These are phyloP conservation scores for Stentor coeruleus DNA, from an alignment of 73 alveolate species.

Conservation along the genomic window DNA sequence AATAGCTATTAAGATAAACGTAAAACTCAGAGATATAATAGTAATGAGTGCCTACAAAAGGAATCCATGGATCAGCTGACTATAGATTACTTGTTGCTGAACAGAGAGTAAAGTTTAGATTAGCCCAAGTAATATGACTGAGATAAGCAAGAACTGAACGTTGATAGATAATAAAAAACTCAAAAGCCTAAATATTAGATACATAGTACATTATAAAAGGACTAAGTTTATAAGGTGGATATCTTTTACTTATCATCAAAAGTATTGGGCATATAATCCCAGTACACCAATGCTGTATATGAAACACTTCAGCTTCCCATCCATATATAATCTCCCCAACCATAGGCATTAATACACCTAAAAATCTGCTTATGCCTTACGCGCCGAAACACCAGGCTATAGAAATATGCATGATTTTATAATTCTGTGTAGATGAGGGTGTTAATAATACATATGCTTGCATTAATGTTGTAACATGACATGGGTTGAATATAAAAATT, in stretches of 20 bases:
- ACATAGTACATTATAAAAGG: neutral
- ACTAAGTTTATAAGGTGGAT: no score
- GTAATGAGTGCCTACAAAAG: neutral
- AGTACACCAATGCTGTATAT: neutral
- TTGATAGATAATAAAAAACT: no score
- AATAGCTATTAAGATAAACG: constrained; percentile 31
- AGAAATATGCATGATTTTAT: no score
- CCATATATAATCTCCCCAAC: neutral
- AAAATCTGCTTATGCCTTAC: neutral
- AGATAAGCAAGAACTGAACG: neutral
- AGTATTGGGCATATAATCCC: neutral
- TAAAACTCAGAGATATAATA: neutral
- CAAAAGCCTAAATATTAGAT: neutral
- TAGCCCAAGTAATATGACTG: neutral
- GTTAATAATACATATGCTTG: neutral
- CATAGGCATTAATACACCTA: neutral
- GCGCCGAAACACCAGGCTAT: neutral
- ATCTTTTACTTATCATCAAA: neutral
- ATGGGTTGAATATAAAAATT: neutral
- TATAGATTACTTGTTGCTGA: no score
- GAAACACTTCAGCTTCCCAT: neutral
- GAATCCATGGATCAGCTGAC: neutral
- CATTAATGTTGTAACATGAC: neutral
- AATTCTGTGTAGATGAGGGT: neutral
- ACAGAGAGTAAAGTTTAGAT: neutral